Percentiles rank a stretch among this genome's conserved stretches.
These are phyloP conservation scores for Psilocybe tampanensis DNA, from an alignment of 768 basidiomycete species.

Conservation along the genomic window DNA sequence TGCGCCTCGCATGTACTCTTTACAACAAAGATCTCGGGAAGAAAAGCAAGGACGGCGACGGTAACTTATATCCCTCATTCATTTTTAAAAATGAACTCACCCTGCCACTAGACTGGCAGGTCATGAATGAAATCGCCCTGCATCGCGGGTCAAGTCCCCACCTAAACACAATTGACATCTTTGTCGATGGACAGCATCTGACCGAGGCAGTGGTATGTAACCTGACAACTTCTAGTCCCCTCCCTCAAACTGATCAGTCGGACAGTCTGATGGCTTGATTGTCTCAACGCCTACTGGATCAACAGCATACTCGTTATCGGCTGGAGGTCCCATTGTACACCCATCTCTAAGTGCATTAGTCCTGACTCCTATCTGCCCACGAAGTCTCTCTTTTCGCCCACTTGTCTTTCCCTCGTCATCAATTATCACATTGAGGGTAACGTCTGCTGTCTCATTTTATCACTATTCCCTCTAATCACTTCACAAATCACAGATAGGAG, in stretches of 20 bases:
- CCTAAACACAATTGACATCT: slow-evolving; percentile 91
- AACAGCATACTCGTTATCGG: slow-evolving; percentile 94
- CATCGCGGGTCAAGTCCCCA: slow-evolving; percentile 93
- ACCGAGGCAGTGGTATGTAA: slow-evolving; percentile 90
- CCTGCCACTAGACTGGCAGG: slow-evolving; percentile 75
- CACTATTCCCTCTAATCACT: not conserved
- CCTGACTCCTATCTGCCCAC: slow-evolving; percentile 93
- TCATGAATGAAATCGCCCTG: slow-evolving; percentile 95
- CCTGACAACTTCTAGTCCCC: slow-evolving; percentile 4
- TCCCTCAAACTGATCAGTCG: slow-evolving; percentile 4
- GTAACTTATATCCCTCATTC: slow-evolving; percentile 35
- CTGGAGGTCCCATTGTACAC: slow-evolving; percentile 95
- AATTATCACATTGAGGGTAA: slow-evolving; percentile 70
- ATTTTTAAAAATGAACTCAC: not conserved
- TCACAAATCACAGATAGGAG: slow-evolving; percentile 65
- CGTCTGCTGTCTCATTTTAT: slow-evolving; percentile 3
- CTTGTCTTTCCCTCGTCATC: slow-evolving; percentile 88
- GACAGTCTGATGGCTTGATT: slow-evolving; percentile 89
- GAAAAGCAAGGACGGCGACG: slow-evolving; percentile 60
- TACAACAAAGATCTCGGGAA: slow-evolving; percentile 60
- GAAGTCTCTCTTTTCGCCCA: slow-evolving; percentile 89
- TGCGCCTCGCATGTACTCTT: slow-evolving; percentile 86
- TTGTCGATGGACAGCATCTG: slow-evolving; percentile 91
- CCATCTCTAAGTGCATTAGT: slow-evolving; percentile 89
- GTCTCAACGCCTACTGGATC: slow-evolving; percentile 96